Evolutionary conservation across 768 basidiomycete species (phyloP), one percentile per base, ranked within the genome.

Genomic region (Boletus sp.): DNA sequence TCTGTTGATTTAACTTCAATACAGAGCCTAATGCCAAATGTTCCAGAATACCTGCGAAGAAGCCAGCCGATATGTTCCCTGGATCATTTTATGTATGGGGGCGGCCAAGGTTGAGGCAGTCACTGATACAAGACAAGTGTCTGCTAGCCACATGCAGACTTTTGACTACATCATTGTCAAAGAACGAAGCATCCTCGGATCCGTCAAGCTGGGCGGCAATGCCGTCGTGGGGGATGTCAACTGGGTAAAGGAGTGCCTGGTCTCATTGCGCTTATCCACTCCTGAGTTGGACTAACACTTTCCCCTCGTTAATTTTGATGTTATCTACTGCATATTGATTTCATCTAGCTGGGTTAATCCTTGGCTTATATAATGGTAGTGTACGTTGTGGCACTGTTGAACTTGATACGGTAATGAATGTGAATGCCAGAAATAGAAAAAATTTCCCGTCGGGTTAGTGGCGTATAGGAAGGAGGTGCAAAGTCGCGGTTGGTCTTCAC

Each of bases 201-300:
- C 73, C 74, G 37, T 71, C 69, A 48, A 60, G 59, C 32, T 58
- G 60, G 53, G 62, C 58, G 24, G 47, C 33, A 66, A 65, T 20
- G 76, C 65, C 24, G 76, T 73, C 17, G 73, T 72, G 40, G 84
- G 86, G 15, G 73, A 78, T 56, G 83, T 89, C 73, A 65, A 71
- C 17, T 93, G 89, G 89, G 81, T 93, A 40, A 94, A 93, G 70
- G 82, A 89, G 47, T 87, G 88, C 64, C 73, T 93, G 32, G 80
- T 90, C 57, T 79, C 86, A 15, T 85, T 86, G 14, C 76, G 84
- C 33, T 65, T 82, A 29, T 66, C 81, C 4, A 72, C 75, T 42
- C 67, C 74, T 4, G 57, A 58, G 45, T 45, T 50, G 44, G 57
- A 64, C 39, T 63, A 36, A 55, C 9, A 7, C 46, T 17, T 18